Evolutionary conservation across 257 asterid genomes (phyloP).

Genomic region (Penstemon davidsonii): DNA sequence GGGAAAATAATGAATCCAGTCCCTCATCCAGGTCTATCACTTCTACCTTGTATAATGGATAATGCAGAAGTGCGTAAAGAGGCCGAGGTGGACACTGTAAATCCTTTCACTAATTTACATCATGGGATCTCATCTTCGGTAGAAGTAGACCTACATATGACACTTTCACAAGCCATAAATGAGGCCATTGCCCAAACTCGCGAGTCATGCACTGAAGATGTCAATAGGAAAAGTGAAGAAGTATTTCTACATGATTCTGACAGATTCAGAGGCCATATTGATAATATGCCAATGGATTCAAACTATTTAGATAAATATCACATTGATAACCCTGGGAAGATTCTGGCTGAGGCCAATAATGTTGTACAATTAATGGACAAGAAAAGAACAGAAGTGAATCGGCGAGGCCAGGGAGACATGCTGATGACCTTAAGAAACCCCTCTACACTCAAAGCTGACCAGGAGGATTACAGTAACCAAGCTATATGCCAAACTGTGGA

Average conservation of each 20-base stretch:
- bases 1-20: constrained; percentile 24
- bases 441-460: constrained; percentile 33
- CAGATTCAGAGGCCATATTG: constrained; percentile 29
- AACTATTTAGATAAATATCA: constrained; percentile 22
- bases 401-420: constrained; percentile 22
- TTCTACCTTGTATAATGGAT: constrained; percentile 20
- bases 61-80: constrained; percentile 32
- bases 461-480: constrained; percentile 28
- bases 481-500: constrained; percentile 31
- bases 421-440: constrained; percentile 31
- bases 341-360: constrained; percentile 16
- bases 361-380: constrained; percentile 22
- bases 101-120: constrained; percentile 21
- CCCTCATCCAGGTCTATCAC: constrained; percentile 34
- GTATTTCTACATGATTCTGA: constrained; percentile 29
- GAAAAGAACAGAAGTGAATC: constrained; percentile 33
- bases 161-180: constrained; percentile 31
- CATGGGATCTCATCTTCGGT: constrained; percentile 28
- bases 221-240: constrained; percentile 31
- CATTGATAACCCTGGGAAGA: constrained; percentile 29
- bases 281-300: constrained; percentile 29
- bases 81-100: constrained; percentile 30
- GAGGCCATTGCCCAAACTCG: constrained; percentile 28
- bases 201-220: constrained; percentile 33
- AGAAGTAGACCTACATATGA: constrained; percentile 39